These are phyloP conservation scores for Beverwykella pulmonaria DNA, from an alignment of 495 filamentous ascomycete genomes.

Conservation along the genomic window DNA sequence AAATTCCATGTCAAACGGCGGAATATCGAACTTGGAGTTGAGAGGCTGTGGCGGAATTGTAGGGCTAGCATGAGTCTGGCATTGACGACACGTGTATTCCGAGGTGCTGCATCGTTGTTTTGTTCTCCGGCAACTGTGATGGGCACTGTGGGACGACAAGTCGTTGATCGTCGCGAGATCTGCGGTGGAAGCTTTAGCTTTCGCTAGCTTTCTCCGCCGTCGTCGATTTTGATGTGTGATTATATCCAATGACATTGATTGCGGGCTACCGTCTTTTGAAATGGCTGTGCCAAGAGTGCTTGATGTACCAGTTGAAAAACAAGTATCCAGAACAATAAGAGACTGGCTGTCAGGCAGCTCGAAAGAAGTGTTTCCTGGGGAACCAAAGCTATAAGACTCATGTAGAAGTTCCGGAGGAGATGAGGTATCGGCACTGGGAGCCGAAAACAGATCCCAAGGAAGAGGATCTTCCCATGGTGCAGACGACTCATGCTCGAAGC, in stretches of 20 bases:
- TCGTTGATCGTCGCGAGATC: no score
- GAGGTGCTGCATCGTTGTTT: no score
- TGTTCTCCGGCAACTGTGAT: no score
- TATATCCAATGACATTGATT: no score
- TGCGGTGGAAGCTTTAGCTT: no score
- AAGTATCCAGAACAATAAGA: not conserved
- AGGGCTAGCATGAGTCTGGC: not conserved
- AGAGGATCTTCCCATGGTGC: not conserved
- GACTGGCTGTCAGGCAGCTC: not conserved
- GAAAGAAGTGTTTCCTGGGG: not conserved
- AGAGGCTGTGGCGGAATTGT: not conserved
- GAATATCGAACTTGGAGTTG: not conserved
- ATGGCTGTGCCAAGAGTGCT: no score
- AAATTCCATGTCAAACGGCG: not conserved
- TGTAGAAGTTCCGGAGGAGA: not conserved
- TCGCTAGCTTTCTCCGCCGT: no score
- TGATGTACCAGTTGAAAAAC: no score
- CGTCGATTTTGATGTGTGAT: no score
- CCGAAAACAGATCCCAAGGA: not conserved
- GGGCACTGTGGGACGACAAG: no score
- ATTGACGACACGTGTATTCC: no score
- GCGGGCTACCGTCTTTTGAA: no score
- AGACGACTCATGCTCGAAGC: not conserved
- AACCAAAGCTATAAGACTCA: not conserved
- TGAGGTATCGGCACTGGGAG: not conserved